Evolutionary conservation across 179 eudicot species (phyloP).

Genomic region (Sideroxylon spinosum): DNA sequence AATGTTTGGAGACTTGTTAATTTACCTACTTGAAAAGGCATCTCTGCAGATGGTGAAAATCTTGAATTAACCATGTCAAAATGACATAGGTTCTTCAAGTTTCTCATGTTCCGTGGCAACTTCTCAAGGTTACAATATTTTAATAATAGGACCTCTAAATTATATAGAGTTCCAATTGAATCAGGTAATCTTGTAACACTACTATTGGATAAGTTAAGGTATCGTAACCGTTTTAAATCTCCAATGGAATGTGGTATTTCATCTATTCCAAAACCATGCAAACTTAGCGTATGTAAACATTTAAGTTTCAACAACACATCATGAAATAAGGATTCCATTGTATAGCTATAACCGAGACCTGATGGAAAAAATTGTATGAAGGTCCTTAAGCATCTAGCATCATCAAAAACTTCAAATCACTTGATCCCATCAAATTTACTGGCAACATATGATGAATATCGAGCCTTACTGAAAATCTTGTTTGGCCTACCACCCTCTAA

Average conservation of each 20-base stretch:
- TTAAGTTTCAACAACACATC: not conserved
- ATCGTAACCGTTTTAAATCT: not conserved
- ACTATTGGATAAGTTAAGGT: not conserved
- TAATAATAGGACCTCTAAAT: not conserved
- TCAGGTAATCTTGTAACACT: not conserved
- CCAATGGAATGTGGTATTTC: not conserved
- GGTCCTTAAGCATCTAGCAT: slow-evolving; percentile 3
- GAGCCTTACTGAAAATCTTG: not conserved
- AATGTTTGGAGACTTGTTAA: not conserved
- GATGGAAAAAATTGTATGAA: not conserved
- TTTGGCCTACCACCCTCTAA: not conserved
- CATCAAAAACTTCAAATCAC: not conserved
- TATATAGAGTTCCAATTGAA: not conserved
- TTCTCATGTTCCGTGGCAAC: not conserved
- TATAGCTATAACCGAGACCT: rapidly evolving
- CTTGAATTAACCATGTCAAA: not conserved
- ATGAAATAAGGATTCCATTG: not conserved
- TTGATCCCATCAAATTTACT: not conserved
- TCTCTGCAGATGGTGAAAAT: not conserved
- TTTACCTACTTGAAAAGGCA: not conserved
- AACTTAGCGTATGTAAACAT: not conserved
- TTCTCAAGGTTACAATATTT: not conserved
- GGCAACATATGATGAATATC: not conserved
- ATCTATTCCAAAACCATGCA: not conserved
- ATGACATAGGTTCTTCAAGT: not conserved